Evolutionary conservation across 192 early-diverging fungal genomes (phyloP), one percentile per base, ranked within the genome.

Genomic region (Lobosporangium transversale): DNA sequence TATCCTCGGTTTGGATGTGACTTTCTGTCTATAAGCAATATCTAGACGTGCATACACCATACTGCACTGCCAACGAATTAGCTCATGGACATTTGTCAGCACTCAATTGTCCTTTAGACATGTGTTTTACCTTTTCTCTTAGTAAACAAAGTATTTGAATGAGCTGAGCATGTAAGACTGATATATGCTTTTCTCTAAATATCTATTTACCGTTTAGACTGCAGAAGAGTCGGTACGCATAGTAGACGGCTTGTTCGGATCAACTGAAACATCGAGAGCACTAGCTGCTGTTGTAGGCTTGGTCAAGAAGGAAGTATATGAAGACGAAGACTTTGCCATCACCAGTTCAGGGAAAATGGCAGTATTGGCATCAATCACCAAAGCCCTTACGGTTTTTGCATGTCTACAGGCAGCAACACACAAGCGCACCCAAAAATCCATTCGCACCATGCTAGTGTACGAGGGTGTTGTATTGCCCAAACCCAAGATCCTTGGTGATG

Each of bases 241-340:
- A n/a, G 86, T 98, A 37, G 97, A 98, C 81, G 95, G 94, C 5
- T 68, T 99, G 10, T 98, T 99, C 85, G 97, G 97, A 23, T 89
- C 92, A 2, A 98, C 94, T 7, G 96, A 99, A 69, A 95, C 97
- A 0, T 96, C 95, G 17, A 86, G 91, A 26, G 94, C 94, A 14
- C 78, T 96, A 29, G 89, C 92, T 1, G 89, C 93, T 21, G 87
- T 97, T 47, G 89, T 97, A 31, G 79, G 89, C 36, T 80, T 97
- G 53, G 87, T 94, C 29, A 87, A 89, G 44, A 83, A 89, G 20
- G 94, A 96, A 79, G 74, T 92, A 5, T 69, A 86, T 54, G 86
- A 92, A 14, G 86, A 91, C 66, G 85, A 88, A 3, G 89, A 90
- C 30, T 88, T 90, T 52, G 83, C 73, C 47, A 66, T 88, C 27